These are phyloP conservation scores for Ananas comosus DNA, from an alignment of 176 grass and related monocot species.

Conservation along the genomic window DNA sequence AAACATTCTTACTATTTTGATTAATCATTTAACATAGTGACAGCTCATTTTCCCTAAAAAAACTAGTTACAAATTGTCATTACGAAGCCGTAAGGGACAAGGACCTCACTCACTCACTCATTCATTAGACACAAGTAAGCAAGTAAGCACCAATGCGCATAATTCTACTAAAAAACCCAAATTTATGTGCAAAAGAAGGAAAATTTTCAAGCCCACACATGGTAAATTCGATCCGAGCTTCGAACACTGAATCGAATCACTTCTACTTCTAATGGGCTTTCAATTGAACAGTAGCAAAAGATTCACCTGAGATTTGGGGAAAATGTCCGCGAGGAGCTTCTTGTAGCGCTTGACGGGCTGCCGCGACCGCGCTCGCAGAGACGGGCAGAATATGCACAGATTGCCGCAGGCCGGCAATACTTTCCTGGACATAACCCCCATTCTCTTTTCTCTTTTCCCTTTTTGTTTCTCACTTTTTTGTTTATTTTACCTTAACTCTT, in stretches of 20 bases:
- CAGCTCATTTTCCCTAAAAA: not conserved
- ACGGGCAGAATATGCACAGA: conserved; percentile 88
- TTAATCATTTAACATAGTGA: not conserved
- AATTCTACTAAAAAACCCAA: not conserved
- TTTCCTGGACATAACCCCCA: conserved; percentile 81
- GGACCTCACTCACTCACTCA: not conserved
- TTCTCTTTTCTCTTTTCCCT: conserved; percentile 12
- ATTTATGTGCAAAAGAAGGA: not conserved
- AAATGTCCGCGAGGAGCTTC: conserved; percentile 70
- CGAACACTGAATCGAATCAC: too few relatives aligned
- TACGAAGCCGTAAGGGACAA: not conserved
- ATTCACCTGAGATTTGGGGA: conserved; percentile 52
- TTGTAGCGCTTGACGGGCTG: conserved; percentile 94
- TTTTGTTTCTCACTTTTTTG: not conserved
- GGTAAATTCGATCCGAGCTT: too few relatives aligned
- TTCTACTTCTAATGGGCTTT: not conserved
- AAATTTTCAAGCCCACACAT: too few relatives aligned
- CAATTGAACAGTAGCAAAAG: conserved; percentile 3
- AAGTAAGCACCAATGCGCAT: not conserved
- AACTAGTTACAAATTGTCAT: not conserved
- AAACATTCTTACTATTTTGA: too few relatives aligned
- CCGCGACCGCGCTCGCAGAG: conserved; percentile 60
- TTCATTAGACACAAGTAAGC: not conserved
- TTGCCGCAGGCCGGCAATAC: conserved; percentile 79
- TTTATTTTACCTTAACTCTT: not conserved